These are phyloP conservation scores for Pseudocercospora musae DNA, from an alignment of 2,329 filamentous ascomycete species.

Conservation along the genomic window DNA sequence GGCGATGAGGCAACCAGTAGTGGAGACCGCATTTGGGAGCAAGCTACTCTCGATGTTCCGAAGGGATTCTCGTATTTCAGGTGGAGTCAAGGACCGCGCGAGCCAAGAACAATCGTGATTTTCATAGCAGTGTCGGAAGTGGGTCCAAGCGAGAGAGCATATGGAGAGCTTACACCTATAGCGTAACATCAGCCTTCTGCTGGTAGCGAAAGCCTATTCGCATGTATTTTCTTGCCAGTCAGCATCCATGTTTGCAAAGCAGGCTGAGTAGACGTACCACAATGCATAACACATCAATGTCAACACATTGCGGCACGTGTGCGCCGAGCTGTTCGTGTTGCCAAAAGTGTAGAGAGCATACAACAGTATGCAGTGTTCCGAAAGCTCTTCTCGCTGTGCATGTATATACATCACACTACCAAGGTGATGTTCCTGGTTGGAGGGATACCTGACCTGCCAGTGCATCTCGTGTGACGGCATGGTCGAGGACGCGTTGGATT, in stretches of 20 bases:
- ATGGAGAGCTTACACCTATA: conserved; percentile 1
- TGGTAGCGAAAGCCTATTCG: neutral
- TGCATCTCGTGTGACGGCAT: neutral
- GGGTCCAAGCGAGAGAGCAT: conserved; percentile 2
- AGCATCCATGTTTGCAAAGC: neutral
- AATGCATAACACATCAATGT: neutral
- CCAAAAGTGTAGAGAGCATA: neutral
- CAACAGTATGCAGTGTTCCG: neutral
- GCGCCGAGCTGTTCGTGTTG: neutral
- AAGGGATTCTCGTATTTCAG: neutral
- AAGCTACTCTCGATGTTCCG: neutral
- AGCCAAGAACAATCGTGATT: conserved; percentile 6
- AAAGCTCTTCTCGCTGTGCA: neutral
- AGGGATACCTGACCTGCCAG: neutral
- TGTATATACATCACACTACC: neutral
- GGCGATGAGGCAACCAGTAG: neutral
- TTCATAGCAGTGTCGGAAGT: conserved; percentile 3
- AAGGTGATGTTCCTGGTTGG: neutral
- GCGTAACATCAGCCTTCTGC: neutral
- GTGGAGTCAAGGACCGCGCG: neutral
- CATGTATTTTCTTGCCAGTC: neutral
- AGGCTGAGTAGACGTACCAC: neutral
- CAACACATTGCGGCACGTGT: neutral
- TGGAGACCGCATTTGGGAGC: conserved; percentile 4
- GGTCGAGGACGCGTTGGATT: neutral